These are phyloP conservation scores for Tulasnella sp. DNA, from an alignment of 768 basidiomycete genomes.

Conservation along the genomic window DNA sequence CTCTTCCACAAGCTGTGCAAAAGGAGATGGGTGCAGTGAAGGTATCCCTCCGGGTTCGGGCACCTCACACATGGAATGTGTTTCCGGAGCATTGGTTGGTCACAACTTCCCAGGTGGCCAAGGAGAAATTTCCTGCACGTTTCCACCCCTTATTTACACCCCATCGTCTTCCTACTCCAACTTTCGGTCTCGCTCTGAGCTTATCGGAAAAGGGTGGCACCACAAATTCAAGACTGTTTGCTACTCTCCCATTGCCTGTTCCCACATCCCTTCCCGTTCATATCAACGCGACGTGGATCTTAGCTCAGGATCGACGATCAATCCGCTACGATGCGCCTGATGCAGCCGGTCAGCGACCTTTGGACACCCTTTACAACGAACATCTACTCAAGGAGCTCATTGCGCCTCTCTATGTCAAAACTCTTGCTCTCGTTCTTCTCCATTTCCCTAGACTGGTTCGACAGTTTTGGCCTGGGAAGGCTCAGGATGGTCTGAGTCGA, in stretches of 20 bases:
- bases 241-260: conserved; percentile 41
- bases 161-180: conserved; percentile 6
- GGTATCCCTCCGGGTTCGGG: neutral
- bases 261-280: conserved; percentile 45
- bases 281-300: conserved; percentile 46
- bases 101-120: no score
- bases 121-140: neutral
- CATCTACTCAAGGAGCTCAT: neutral
- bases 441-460: neutral
- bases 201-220: conserved; percentile 42
- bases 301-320: conserved; percentile 45
- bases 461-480: neutral
- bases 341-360: neutral
- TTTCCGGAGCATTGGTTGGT: conserved; percentile 5
- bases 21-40: neutral
- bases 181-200: neutral
- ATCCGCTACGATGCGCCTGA: conserved; percentile 3
- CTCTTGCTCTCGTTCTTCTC: neutral
- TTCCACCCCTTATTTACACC: neutral
- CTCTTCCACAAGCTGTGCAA: neutral
- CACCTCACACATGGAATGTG: no score
- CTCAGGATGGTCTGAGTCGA: neutral
- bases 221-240: conserved; percentile 47
- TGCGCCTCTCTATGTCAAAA: neutral
- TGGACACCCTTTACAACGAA: conserved; percentile 9